Base-by-base conservation (phyloP, 257 asterid genomes). In the Primulina huaijiensis region DNA sequence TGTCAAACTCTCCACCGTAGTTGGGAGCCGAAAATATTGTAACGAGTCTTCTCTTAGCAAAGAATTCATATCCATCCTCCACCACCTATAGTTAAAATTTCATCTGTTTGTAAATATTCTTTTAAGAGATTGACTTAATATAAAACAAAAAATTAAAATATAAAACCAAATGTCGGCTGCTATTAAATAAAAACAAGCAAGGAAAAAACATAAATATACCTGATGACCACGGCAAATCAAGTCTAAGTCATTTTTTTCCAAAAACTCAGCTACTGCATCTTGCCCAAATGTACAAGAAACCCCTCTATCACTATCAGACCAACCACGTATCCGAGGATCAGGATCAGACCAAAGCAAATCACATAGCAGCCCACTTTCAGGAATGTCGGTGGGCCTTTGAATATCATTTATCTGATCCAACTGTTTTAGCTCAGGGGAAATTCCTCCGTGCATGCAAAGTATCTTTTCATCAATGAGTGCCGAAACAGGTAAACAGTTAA, bases 321-420 rank as follows among this genome's bases (percentile, higher is more conserved):
- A 90, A 34, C 95, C 95, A 59, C 75, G 75, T 14, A 78, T 65
- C 59, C 83, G 80, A 12, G 89, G 79, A 78, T 84, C 83, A 6
- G 96, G 95, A 77, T 90, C 96, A 60, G 96, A 85, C 96, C 96
- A 90, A 8, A 90, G 88, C 76, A 90, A 74, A 75, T 90, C 96
- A 71, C 95, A 90, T 4, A 90, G 60, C n/a, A 90, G 83, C 40
- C 96, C 96, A 55, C 67, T 76, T 64, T 90, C 96, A 1, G 95
- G 96, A 71, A 90, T 86, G 3, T 90, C 96, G 1, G 85, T 76
- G 7, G 95, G 95, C 82, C 96, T 76, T 30, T 71, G 64, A 66
- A 90, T 77, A 40, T 80, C 86, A 3, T 75, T 86, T 62, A 90
- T 90, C 69, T 86, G 90, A 61, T 86, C 92, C 73, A 87, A 59